Conservation (phyloP, 345 rosid species). For the Pugionium cornutum region DNA sequence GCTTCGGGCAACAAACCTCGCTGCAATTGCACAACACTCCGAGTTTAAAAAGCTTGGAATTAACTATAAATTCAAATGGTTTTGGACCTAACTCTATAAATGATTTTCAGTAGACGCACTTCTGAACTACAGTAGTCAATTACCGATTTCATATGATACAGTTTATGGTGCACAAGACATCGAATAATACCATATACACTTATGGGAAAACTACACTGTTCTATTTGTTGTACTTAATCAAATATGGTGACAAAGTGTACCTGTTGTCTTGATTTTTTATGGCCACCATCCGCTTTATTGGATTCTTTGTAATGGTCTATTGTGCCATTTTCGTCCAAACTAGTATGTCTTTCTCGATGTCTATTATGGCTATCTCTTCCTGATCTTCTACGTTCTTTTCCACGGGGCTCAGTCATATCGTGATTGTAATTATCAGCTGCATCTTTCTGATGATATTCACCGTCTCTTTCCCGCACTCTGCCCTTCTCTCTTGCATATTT, state of each 20-base stretch:
- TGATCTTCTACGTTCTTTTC: constrained; percentile 53
- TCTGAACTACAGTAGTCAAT: not conserved
- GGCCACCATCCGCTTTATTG: constrained; percentile 55
- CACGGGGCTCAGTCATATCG: constrained; percentile 48
- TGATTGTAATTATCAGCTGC: constrained; percentile 48
- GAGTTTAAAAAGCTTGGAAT: constrained; percentile 1
- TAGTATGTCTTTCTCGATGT: constrained; percentile 65
- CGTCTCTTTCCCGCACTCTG: constrained; percentile 63
- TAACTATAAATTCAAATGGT: constrained; percentile 4
- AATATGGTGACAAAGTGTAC: constrained; percentile 26
- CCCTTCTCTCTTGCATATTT: constrained; percentile 74
- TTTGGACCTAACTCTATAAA: constrained; percentile 5
- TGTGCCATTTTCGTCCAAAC: constrained; percentile 54
- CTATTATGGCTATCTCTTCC: constrained; percentile 60
- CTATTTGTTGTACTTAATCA: not conserved
- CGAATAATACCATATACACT: not conserved
- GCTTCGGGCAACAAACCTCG: constrained; percentile 62
- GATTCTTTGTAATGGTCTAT: constrained; percentile 49
- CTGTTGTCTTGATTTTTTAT: constrained; percentile 69
- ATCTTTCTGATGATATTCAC: constrained; percentile 53
- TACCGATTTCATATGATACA: not conserved
- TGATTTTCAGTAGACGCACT: not conserved
- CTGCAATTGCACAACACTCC: constrained; percentile 45
- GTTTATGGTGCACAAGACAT: not conserved
- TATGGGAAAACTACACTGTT: constrained; percentile 1